Percentiles rank a stretch among this genome's conserved stretches.
Conservation (phyloP, 2,329 filamentous ascomycete species). For the Colletotrichum sp. region DNA sequence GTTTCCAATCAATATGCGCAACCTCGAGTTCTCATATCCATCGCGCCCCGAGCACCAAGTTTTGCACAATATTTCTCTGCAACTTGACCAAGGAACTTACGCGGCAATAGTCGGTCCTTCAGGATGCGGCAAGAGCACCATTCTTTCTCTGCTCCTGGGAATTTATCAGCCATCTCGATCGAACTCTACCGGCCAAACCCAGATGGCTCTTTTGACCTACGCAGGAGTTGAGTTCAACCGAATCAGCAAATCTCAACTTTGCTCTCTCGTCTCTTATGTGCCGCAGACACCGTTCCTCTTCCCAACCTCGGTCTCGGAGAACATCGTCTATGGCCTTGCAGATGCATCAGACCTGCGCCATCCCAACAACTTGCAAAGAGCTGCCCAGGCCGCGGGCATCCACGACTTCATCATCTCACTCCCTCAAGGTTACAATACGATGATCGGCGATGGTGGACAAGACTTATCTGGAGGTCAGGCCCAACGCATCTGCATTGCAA, state of each 20-base stretch:
- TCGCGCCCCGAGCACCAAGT: slow-evolving; percentile 47
- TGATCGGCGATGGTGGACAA: slow-evolving; percentile 78
- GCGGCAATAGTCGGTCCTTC: slow-evolving; percentile 84
- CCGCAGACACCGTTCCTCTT: slow-evolving; percentile 79
- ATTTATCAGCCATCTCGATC: slow-evolving; percentile 59
- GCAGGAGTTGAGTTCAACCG: slow-evolving; percentile 59
- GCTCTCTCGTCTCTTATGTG: slow-evolving; percentile 69
- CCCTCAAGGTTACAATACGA: slow-evolving; percentile 62
- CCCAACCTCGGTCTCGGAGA: slow-evolving; percentile 75
- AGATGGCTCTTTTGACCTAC: slow-evolving; percentile 56
- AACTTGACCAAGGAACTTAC: slow-evolving; percentile 66
- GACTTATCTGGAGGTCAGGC: slow-evolving; percentile 81
- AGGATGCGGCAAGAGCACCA: slow-evolving; percentile 90
- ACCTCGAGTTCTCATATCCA: slow-evolving; percentile 77
- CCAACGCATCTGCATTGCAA: slow-evolving; percentile 81
- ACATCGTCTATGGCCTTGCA: slow-evolving; percentile 81
- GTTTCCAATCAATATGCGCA: slow-evolving; percentile 55
- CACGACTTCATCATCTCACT: slow-evolving; percentile 79
- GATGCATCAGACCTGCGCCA: slow-evolving; percentile 56
- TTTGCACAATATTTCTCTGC: slow-evolving; percentile 42
- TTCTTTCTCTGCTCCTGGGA: slow-evolving; percentile 75
- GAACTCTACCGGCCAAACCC: not conserved
- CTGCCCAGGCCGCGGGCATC: slow-evolving; percentile 67
- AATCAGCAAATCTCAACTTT: slow-evolving; percentile 66
- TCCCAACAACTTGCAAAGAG: slow-evolving; percentile 48